Conservation (phyloP, 148 eudicot genomes). For the Chenopodium quinoa region DNA sequence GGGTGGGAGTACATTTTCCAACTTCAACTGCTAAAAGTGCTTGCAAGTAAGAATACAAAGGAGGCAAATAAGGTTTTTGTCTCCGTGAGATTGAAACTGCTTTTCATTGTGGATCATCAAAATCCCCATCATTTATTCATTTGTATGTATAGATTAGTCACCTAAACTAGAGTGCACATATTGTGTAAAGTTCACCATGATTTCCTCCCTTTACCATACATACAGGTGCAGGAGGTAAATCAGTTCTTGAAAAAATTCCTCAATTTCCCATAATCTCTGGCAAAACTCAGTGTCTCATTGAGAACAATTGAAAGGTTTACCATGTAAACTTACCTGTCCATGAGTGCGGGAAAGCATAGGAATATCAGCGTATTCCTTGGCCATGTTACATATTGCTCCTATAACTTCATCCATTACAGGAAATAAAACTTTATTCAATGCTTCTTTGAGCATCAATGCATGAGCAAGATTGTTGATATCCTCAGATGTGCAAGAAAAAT, state of each 20-base stretch:
- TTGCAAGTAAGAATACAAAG: not conserved
- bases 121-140: not conserved
- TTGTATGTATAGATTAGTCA: not conserved
- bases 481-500: slow-evolving; percentile 96
- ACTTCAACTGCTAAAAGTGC: not conserved
- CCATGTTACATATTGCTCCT: slow-evolving; percentile 51
- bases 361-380: slow-evolving; percentile 57
- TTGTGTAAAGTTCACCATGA: not conserved
- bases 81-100: not conserved
- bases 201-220: not conserved
- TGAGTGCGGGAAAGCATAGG: slow-evolving; percentile 98
- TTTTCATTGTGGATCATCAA: not conserved
- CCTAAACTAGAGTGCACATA: not conserved
- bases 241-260: not conserved
- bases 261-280: not conserved
- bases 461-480: slow-evolving; percentile 97
- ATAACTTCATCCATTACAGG: slow-evolving; percentile 77
- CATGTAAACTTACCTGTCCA: slow-evolving; percentile 62
- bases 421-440: slow-evolving; percentile 44
- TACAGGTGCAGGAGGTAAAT: not conserved
- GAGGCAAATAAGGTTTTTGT: not conserved
- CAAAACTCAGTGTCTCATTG: not conserved
- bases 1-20: not conserved
- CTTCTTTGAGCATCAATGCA: slow-evolving; percentile 86
- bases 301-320: slow-evolving; percentile 2